Percentiles rank a stretch among this genome's conserved stretches.
These are phyloP conservation scores for Russula foetens DNA, from an alignment of 768 basidiomycete species.

Conservation along the genomic window DNA sequence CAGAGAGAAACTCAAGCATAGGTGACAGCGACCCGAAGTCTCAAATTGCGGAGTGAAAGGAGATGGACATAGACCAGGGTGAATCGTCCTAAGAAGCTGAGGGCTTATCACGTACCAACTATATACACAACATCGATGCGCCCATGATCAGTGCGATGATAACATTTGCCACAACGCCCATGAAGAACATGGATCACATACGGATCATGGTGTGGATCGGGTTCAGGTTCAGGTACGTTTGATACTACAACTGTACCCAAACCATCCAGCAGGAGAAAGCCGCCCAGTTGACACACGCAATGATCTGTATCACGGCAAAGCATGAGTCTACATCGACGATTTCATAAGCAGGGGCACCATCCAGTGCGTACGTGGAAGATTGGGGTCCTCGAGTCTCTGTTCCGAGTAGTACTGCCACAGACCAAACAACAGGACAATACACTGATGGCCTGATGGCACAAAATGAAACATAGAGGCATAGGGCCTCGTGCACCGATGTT, in stretches of 20 bases:
- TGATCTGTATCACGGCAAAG: slow-evolving; percentile 50
- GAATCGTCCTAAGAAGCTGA: too few relatives aligned
- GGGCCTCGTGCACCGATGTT: too few relatives aligned
- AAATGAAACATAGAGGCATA: too few relatives aligned
- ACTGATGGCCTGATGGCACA: too few relatives aligned
- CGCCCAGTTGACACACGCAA: slow-evolving; percentile 63
- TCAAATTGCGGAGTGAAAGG: not conserved
- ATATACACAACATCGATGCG: slow-evolving; percentile 49
- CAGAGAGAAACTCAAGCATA: too few relatives aligned
- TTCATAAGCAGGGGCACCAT: slow-evolving; percentile 59
- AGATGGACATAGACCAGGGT: not conserved
- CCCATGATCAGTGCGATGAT: slow-evolving; percentile 53
- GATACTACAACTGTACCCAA: slow-evolving; percentile 64
- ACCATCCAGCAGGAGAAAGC: slow-evolving; percentile 48
- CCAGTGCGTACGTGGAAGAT: slow-evolving; percentile 21
- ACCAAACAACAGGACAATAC: slow-evolving; percentile 49
- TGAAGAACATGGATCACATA: slow-evolving; percentile 62
- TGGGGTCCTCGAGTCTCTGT: slow-evolving; percentile 18
- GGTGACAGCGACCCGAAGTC: too few relatives aligned
- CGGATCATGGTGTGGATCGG: slow-evolving; percentile 58
- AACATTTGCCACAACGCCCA: slow-evolving; percentile 55
- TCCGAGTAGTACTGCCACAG: slow-evolving; percentile 62
- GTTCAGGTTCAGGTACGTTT: slow-evolving; percentile 46
- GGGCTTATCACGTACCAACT: slow-evolving; percentile 35
- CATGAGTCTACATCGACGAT: slow-evolving; percentile 51